Conservation (phyloP, 352 stramenopile species). For the Globisporangium cystogenes region DNA sequence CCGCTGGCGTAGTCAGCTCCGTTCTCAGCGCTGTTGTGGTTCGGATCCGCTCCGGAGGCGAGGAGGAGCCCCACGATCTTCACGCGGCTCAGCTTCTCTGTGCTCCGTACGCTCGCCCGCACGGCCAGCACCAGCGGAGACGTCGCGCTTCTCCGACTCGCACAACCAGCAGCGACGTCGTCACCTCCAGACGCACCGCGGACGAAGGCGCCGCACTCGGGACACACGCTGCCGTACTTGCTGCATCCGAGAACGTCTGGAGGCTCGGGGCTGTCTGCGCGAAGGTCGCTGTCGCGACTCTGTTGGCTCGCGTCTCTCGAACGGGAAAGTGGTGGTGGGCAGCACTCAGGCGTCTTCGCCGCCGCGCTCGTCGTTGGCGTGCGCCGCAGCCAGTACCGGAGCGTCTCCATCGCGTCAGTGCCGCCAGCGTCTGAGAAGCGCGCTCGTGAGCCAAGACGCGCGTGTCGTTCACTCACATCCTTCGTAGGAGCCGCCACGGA, state of each 20-base stretch:
- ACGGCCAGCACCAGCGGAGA: slow-evolving; percentile 31
- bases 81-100: slow-evolving; percentile 2
- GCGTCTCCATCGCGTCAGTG: slow-evolving; percentile 6
- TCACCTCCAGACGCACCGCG: background rate
- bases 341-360: background rate
- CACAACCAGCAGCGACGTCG: too few species aligned
- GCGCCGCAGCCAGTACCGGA: slow-evolving; percentile 9
- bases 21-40: slow-evolving; percentile 7
- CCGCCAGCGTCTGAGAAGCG: background rate
- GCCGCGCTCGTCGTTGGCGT: background rate
- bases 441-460: background rate
- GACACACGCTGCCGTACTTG: slow-evolving; percentile 22
- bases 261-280: too few species aligned
- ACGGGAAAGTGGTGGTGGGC: too few species aligned
- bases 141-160: background rate
- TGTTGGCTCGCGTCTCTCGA: background rate
- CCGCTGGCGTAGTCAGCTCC: background rate
- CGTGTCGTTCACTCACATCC: background rate
- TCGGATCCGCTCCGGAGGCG: slow-evolving; percentile 15
- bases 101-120: slow-evolving; percentile 13
- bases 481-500: too few species aligned
- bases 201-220: slow-evolving; percentile 3
- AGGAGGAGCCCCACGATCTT: slow-evolving; percentile 27
- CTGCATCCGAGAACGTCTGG: slow-evolving; percentile 10
- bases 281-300: background rate